Conservation (phyloP, 352 stramenopile genomes). For the Globisporangium echinulatum region DNA sequence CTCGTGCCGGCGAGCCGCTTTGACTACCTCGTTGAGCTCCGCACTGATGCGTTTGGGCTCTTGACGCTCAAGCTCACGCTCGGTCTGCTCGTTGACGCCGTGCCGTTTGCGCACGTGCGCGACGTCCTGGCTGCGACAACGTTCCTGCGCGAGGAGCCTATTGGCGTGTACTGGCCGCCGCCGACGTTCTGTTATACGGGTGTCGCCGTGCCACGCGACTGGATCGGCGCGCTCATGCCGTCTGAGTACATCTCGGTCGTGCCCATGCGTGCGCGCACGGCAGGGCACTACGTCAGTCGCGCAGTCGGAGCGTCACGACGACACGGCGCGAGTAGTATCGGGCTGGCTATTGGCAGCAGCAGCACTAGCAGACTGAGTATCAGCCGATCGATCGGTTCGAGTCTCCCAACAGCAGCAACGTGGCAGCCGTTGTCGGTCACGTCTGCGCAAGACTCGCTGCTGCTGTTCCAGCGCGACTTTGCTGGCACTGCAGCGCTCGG, state of each 20-base stretch:
- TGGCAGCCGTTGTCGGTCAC: background rate
- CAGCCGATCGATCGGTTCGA: background rate
- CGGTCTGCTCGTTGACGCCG: conserved; percentile 50
- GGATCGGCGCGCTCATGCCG: conserved; percentile 55
- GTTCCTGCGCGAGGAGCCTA: conserved; percentile 51
- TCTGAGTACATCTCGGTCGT: conserved; percentile 67
- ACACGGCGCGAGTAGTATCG: too few relatives aligned
- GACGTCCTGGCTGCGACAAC: conserved; percentile 36
- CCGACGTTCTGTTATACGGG: conserved; percentile 33
- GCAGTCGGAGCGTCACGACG: too few relatives aligned
- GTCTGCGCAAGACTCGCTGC: conserved; percentile 5
- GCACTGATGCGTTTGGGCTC: conserved; percentile 44
- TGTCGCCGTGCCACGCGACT: conserved; percentile 47
- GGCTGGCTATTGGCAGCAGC: background rate
- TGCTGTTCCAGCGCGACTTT: conserved; percentile 12
- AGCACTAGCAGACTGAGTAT: background rate
- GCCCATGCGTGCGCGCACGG: conserved; percentile 26
- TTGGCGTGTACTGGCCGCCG: conserved; percentile 57
- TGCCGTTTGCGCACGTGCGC: conserved; percentile 47
- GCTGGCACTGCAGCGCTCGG: background rate
- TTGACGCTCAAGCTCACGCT: conserved; percentile 76
- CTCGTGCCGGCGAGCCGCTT: conserved; percentile 40
- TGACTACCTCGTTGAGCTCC: conserved; percentile 62
- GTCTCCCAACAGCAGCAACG: background rate
- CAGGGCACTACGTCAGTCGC: background rate